These are phyloP conservation scores for Pilatotrama ljubarskyi DNA, from an alignment of 768 basidiomycete genomes.

Conservation along the genomic window DNA sequence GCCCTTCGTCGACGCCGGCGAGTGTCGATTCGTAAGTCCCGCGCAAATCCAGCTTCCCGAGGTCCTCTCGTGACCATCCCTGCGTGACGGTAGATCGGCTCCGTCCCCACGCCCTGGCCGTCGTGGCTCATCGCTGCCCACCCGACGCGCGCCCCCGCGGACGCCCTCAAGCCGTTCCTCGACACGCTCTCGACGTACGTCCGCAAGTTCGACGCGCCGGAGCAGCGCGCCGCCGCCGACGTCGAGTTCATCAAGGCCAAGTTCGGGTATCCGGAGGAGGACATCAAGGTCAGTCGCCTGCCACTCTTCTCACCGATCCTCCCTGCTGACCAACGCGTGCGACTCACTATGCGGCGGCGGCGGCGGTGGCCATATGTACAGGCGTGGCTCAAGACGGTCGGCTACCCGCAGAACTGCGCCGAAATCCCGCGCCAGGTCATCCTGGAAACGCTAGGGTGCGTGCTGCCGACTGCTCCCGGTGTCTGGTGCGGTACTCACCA, in stretches of 20 bases:
- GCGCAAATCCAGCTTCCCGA: neutral
- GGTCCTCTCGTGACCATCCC: neutral
- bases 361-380: constrained; percentile 25
- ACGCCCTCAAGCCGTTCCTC: constrained; percentile 60
- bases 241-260: constrained; percentile 74
- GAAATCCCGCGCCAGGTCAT: constrained; percentile 67
- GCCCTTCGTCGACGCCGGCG: constrained; percentile 75
- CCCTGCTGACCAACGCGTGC: neutral
- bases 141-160: constrained; percentile 56
- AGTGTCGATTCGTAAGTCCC: constrained; percentile 76
- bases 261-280: constrained; percentile 81
- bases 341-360: neutral
- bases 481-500: constrained; percentile 13
- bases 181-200: constrained; percentile 63
- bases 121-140: constrained; percentile 95
- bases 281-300: constrained; percentile 59
- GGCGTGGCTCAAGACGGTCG: constrained; percentile 84
- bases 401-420: constrained; percentile 67
- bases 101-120: constrained; percentile 92
- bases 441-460: constrained; percentile 67
- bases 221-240: constrained; percentile 56
- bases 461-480: neutral
- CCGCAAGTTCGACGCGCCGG: constrained; percentile 59
- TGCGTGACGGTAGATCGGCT: constrained; percentile 58
- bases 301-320: neutral